Evolutionary conservation across 2,329 filamentous ascomycete species (phyloP).

Genomic region (Aspergillus vadensis): DNA sequence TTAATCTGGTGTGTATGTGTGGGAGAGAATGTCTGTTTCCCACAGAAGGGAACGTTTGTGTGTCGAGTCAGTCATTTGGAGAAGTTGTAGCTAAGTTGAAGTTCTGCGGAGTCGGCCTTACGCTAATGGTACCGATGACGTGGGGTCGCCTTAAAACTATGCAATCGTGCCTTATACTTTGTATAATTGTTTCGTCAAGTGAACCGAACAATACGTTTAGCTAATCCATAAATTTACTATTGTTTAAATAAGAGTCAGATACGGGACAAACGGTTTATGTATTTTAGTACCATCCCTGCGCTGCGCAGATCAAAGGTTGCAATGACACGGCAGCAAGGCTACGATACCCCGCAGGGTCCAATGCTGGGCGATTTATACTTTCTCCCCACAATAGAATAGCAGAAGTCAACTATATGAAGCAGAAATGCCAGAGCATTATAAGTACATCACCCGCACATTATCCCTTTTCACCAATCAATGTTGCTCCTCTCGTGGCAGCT

Average conservation of each 20-base stretch:
- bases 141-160: constrained; percentile 12
- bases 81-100: not conserved
- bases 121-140: constrained; percentile 17
- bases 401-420: too few species aligned
- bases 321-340: not conserved
- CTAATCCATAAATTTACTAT: too few species aligned
- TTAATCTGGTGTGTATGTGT: not conserved
- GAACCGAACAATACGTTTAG: not conserved
- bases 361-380: not conserved
- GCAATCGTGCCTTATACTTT: not conserved
- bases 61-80: not conserved
- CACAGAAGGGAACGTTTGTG: not conserved
- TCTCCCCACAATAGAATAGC: too few species aligned
- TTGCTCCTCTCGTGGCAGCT: constrained; percentile 34
- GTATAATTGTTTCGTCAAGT: too few species aligned
- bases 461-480: constrained; percentile 20
- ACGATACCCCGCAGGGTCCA: not conserved
- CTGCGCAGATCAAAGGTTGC: not conserved
- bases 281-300: not conserved
- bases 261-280: not conserved
- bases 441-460: too few species aligned
- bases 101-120: constrained; percentile 6
- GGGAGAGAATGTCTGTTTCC: not conserved
- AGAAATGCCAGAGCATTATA: too few species aligned
- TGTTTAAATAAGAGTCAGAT: not conserved